Base-by-base conservation (phyloP, 805 yeast species). In the Kluyveromyces nonfermentans region DNA sequence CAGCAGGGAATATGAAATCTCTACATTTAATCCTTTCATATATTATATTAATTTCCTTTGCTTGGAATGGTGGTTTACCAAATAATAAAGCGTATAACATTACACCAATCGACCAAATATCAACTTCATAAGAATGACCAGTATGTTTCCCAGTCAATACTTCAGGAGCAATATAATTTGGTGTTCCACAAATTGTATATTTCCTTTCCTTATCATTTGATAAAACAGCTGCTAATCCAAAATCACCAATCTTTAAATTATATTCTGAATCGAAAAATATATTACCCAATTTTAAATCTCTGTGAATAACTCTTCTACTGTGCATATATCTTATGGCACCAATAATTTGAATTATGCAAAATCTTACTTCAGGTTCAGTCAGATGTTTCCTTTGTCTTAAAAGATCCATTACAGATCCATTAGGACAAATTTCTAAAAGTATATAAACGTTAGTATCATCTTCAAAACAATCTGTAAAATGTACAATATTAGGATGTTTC, bases 81-180 rank as follows among this genome's bases (percentile, higher is more conserved):
- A 84, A 73, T 41, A 93, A 71, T 65, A 93, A 74, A 7, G 98
- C 97, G 60, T 82, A 93, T 71, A 93, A 74, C 87, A 93, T 93
- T 46, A 93, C 85, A 48, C 99, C 99, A 51, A 88, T 79, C 8
- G 98, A 94, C 99, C 99, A 93, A 47, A 88, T 78, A 63, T 93
- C 99, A 35, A 88, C 97, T 63, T 88, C 96, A 59, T 79, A 89
- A 41, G 94, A 80, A 63, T 93, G 98, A 7, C 97, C 98, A 10
- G 78, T 74, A 43, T 72, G 77, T 56, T 87, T 87, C 22, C 95
- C 95, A 34, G 88, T 85, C 51, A 93, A 73, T 18, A 93, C 95
- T 69, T 93, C 99, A 7, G 99, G 99, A 1, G 98, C 97, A 60
- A 93, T 93, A 63, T 93, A 93, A 67, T 93, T 93, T 47, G 99